A percentile compares a stretch with the other conserved stretches of the same genome.
Conservation (phyloP, 106 monocot species). For the Hemerocallis citrina region DNA sequence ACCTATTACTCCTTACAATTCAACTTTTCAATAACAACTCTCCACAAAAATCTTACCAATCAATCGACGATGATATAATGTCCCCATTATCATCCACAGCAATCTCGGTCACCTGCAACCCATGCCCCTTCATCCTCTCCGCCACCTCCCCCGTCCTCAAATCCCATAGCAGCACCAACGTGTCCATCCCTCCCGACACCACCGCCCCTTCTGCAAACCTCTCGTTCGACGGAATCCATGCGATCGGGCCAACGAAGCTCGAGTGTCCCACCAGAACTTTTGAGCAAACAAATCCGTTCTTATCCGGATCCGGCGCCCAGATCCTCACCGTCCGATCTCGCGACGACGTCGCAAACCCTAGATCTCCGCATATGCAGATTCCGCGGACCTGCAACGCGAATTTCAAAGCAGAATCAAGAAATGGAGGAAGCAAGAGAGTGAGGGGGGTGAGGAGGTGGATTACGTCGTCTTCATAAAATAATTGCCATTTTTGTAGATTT, state of each 20-base stretch:
- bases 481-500: no score
- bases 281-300: conserved; percentile 32
- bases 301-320: conserved; percentile 57
- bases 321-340: conserved; percentile 75
- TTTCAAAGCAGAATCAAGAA: neutral
- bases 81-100: conserved; percentile 62
- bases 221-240: conserved; percentile 68
- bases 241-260: conserved; percentile 89
- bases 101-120: conserved; percentile 68
- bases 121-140: conserved; percentile 78
- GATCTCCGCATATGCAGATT: conserved; percentile 64
- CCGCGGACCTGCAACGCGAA: conserved; percentile 54
- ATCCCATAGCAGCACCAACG: conserved; percentile 75
- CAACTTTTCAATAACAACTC: no score
- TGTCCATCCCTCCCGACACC: conserved; percentile 92
- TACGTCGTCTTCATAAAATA: no score
- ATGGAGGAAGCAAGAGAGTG: no score
- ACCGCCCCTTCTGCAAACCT: conserved; percentile 61
- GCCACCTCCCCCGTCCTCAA: conserved; percentile 39
- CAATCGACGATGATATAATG: conserved; percentile 78
- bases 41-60: conserved; percentile 75
- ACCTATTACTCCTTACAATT: no score
- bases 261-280: conserved; percentile 71
- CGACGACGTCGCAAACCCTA: conserved; percentile 77
- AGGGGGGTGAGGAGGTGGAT: no score